Conservation (phyloP, 1,284 basidiomycete species). For the Trichosporon coremiiforme region DNA sequence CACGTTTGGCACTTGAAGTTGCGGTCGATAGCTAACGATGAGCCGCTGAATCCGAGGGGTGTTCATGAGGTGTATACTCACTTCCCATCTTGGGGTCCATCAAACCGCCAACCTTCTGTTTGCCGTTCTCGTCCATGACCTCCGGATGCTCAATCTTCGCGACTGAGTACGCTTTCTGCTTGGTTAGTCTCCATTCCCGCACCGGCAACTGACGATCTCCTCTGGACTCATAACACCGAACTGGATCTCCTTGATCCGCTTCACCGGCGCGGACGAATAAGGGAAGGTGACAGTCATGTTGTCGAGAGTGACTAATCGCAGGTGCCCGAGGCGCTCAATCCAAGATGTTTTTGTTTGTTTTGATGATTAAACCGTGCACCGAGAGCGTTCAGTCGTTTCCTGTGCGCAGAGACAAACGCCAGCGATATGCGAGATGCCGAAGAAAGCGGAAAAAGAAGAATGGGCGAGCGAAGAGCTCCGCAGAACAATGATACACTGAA, state of each 20-base stretch:
- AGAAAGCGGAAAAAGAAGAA: conserved; percentile 1
- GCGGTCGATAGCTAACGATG: conserved; percentile 74
- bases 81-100: conserved; percentile 98
- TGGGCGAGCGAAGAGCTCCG: neutral
- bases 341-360: conserved; percentile 21
- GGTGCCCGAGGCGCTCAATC: conserved; percentile 12
- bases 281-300: conserved; percentile 60
- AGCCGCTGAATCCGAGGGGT: conserved; percentile 32
- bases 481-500: conserved; percentile 17
- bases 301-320: conserved; percentile 21
- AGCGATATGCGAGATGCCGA: neutral
- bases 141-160: conserved; percentile 98
- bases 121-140: conserved; percentile 94
- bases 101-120: conserved; percentile 86
- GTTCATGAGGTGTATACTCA: conserved; percentile 40
- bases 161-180: conserved; percentile 93
- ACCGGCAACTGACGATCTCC: conserved; percentile 80
- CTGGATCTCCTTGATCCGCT: conserved; percentile 95
- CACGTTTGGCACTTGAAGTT: conserved; percentile 99
- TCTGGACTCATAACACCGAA: conserved; percentile 99
- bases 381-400: neutral
- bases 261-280: conserved; percentile 87
- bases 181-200: neutral
- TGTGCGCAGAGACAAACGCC: neutral
- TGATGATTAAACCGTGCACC: neutral